Percentiles rank a stretch among this genome's conserved stretches.
phyloP scores from a whole-genome alignment of 2,329 filamentous ascomycete species.

The Cyanodermella asteris region DNA sequence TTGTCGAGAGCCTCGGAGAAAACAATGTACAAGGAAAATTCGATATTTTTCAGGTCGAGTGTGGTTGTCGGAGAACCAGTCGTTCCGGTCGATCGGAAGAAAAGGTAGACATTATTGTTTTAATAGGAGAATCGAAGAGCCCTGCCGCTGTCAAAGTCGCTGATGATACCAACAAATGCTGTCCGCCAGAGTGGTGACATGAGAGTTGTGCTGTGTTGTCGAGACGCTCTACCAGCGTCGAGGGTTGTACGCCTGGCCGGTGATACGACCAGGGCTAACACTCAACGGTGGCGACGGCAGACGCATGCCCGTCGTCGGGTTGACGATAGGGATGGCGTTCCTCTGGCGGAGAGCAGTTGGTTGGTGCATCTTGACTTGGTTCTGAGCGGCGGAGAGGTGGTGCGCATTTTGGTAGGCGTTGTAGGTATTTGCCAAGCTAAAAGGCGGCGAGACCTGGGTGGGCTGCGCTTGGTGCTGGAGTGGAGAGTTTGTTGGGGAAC shows the following conservation, averaged over 20 bases:
- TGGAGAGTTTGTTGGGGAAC: constrained; percentile 78
- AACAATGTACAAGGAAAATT: too few relatives aligned
- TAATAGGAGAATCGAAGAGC: too few relatives aligned
- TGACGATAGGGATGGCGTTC: constrained; percentile 95
- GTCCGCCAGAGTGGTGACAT: too few relatives aligned
- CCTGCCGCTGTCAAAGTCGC: too few relatives aligned
- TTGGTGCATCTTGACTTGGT: constrained; percentile 72
- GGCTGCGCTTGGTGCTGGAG: constrained; percentile 61
- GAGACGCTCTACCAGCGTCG: constrained; percentile 16
- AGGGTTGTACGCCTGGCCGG: constrained; percentile 29
- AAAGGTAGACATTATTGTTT: too few relatives aligned
- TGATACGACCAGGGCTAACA: constrained; percentile 41
- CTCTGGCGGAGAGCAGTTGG: constrained; percentile 70
- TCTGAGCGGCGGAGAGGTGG: constrained; percentile 44
- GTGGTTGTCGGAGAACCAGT: too few relatives aligned
- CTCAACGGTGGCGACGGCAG: constrained; percentile 72
- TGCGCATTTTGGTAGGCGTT: constrained; percentile 31
- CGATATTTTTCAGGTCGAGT: too few relatives aligned
- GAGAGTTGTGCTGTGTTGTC: too few relatives aligned
- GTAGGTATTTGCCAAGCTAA: constrained; percentile 45
- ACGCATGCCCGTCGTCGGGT: constrained; percentile 72
- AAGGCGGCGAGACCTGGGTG: constrained; percentile 49
- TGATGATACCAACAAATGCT: too few relatives aligned
- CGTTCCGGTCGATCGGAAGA: too few relatives aligned
- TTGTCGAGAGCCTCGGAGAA: too few relatives aligned